Percentiles rank a stretch among this genome's conserved stretches.
Conservation (phyloP, 2,329 filamentous ascomycete genomes). For the Fusarium foetens region DNA sequence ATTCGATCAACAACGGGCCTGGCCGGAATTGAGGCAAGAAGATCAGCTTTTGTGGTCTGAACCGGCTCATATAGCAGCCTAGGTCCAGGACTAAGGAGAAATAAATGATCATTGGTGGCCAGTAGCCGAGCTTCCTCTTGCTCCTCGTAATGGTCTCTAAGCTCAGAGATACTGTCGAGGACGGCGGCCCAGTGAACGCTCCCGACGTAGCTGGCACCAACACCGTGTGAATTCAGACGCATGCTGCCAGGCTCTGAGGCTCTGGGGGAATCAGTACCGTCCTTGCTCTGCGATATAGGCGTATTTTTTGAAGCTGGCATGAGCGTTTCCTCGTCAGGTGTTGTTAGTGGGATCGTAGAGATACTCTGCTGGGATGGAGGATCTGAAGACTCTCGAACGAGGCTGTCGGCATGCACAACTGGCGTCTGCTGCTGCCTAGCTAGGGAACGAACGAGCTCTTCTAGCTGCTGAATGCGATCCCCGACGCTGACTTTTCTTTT, state of each 20-base stretch:
- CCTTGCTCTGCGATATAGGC: not conserved
- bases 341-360: not conserved
- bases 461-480: not conserved
- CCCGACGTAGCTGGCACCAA: not conserved
- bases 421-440: not conserved
- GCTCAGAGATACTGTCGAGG: not conserved
- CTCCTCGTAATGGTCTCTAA: not conserved
- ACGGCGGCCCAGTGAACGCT: not conserved
- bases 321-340: accelerated
- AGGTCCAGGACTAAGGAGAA: not conserved
- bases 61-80: not conserved
- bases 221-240: accelerated
- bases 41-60: not conserved
- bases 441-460: not conserved
- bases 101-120: accelerated
- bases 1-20: not conserved
- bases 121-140: not conserved
- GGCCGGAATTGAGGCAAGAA: not conserved
- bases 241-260: not conserved
- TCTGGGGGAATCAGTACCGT: accelerated
- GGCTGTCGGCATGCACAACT: accelerated
- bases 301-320: accelerated
- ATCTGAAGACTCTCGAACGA: not conserved
- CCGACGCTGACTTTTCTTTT: not conserved
- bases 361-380: not conserved